Base-by-base conservation (phyloP, 768 basidiomycete species). In the Leccinellum rugosiceps region DNA sequence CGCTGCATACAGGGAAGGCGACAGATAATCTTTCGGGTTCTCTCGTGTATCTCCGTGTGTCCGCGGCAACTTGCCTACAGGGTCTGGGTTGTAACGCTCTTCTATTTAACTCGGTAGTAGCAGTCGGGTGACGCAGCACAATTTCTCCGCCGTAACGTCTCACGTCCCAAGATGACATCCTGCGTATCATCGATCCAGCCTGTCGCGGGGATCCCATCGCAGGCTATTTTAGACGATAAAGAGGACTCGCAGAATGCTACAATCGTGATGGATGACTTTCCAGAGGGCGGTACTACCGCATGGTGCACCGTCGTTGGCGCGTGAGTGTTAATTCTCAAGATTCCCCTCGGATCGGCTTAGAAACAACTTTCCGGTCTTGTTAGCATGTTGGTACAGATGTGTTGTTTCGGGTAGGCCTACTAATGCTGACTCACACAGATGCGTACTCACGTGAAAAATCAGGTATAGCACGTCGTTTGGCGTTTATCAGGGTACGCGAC, bases 401-500 rank as follows among this genome's bases (percentile, higher is more conserved):
- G 74, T 44, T 67, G 70, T 25, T 74, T 70, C 41, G 76, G 75
- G 69, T 71, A 38, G 30, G 61, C 32, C 8, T 38, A 8, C 8
- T 38, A 8, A 34, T 5, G 2, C 25, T 25, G 15, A 6, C 2
- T 30, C 34, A 50, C 31, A 8, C 35, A 30, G 31, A 13, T 8
- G n/a, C 10, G 5, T 5, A 46, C 46, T 58, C 35, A 61, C 45
- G 19, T 3, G 6, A 38, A 15, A 49, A 48, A 38, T 21, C 56
- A 76, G 77, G 3, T 74, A 75, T 44, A 61, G 64, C 8, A 25
- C 68, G 23, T 68, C 74, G 3, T 79, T 73, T 57, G 77, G 78
- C 10, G 75, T 77, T 32, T 79, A 76, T 55, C 75, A 79, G 71
- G 74, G 75, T 69, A 31, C 6, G 21, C n/a, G 15, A 7, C 3